phyloP scores from a whole-genome alignment of 176 grass and related monocot genomes.

The Aegilops tauschii region DNA sequence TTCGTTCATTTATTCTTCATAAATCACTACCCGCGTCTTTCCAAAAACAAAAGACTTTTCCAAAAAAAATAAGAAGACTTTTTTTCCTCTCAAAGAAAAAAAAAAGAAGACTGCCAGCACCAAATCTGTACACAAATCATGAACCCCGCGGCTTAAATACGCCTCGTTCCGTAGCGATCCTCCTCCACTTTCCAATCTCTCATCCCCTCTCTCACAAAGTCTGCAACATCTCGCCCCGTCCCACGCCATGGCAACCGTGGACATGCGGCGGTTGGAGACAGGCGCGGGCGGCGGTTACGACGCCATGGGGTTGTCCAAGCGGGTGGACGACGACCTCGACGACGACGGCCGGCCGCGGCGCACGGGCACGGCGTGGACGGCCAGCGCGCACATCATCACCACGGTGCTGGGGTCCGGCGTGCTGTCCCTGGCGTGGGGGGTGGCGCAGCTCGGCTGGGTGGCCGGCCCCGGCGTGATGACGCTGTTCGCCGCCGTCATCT shows the following conservation, averaged over 20 bases:
- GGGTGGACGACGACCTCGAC: constrained; percentile 32
- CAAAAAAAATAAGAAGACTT: not conserved
- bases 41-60: too few species aligned
- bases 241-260: not conserved
- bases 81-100: too few species aligned
- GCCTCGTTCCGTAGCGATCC: not conserved
- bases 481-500: constrained; percentile 72
- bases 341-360: constrained; percentile 54
- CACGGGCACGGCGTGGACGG: constrained; percentile 85
- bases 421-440: constrained; percentile 81
- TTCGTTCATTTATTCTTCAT: not conserved
- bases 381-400: constrained; percentile 92
- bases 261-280: not conserved
- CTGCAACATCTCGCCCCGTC: not conserved
- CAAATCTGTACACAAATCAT: not conserved
- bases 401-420: constrained; percentile 91
- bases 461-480: constrained; percentile 63
- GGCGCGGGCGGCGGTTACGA: not conserved
- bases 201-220: not conserved
- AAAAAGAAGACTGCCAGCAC: not conserved
- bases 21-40: not conserved
- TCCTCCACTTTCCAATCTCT: not conserved
- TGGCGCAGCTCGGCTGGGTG: constrained; percentile 85
- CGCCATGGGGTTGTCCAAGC: not conserved
- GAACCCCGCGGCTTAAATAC: not conserved